Percentiles rank a stretch among this genome's conserved stretches.
Conservation (phyloP, 1,284 basidiomycete species). For the Microstroma glucosiphilum region DNA sequence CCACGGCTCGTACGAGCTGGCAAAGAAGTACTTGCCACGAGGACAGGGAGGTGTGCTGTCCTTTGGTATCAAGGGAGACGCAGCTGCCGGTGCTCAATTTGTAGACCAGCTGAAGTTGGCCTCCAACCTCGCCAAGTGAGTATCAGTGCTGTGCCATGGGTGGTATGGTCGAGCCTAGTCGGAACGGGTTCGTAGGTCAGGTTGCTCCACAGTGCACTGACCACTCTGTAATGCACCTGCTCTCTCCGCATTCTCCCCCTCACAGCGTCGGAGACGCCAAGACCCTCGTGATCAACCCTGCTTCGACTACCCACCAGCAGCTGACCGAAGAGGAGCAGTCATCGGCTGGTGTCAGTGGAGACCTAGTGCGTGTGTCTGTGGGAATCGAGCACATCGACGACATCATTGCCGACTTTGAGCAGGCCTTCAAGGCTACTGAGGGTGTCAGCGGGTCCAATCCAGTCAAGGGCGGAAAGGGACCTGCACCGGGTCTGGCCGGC, state of each 20-base stretch:
- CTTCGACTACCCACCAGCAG: constrained; percentile 76
- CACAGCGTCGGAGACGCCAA: constrained; percentile 47
- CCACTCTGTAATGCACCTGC: too few relatives aligned
- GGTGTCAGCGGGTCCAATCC: constrained; percentile 25
- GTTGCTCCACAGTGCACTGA: too few relatives aligned
- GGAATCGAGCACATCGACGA: constrained; percentile 75
- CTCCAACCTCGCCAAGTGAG: constrained; percentile 64
- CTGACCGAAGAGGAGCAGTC: constrained; percentile 65
- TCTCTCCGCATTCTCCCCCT: constrained; percentile 13
- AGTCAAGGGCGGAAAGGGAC: constrained; percentile 21
- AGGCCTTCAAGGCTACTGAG: constrained; percentile 54
- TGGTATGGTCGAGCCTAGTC: too few relatives aligned
- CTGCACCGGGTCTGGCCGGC: constrained; percentile 31
- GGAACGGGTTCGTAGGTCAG: too few relatives aligned
- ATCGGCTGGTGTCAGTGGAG: constrained; percentile 68
- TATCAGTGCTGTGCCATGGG: constrained; percentile 51
- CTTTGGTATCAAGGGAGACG: constrained; percentile 72
- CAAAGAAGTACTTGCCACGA: constrained; percentile 54
- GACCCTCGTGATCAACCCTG: constrained; percentile 60
- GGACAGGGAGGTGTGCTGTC: constrained; percentile 70
- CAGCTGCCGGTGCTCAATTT: constrained; percentile 60
- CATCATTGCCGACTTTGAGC: constrained; percentile 70
- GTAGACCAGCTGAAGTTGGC: constrained; percentile 71
- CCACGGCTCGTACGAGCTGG: constrained; percentile 63
- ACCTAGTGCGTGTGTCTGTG: constrained; percentile 69